Evolutionary conservation across 805 yeast genomes (phyloP), one percentile per base, ranked within the genome.

Genomic region (Monosporozyma aerobia): DNA sequence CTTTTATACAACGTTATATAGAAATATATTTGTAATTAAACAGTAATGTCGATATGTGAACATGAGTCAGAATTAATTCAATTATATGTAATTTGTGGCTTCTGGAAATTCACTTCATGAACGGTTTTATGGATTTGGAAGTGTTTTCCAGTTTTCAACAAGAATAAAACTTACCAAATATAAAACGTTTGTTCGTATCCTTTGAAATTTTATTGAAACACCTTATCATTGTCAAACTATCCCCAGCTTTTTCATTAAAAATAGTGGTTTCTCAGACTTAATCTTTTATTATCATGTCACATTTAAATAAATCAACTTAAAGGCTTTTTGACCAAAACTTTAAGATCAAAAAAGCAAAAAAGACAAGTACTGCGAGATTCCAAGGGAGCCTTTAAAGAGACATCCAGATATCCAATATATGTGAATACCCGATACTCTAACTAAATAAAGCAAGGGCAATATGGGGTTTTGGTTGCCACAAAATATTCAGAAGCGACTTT

Each of bases 401-500:
- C n/a, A 35, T 35, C 39, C n/a, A 14, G 7, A 35, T 13, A 14
- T 5, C 39, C 16, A 11, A 35, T 35, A 35, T 35, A 35, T 35
- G 39, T 35, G 16, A 14, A 32, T 35, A 14, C 4, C 39, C 5
- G 39, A 35, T 7, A 35, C 39, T 35, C 39, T 9, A 32, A 32
- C 35, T 8, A 16, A 35, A 3, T 16, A 35, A 35, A 5, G 5
- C 19, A 19, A 40, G 44, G 25, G 44, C 11, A n/a, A 25, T 25
- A 56, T 56, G 59, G 57, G 55, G 19, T 64, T 64, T 40, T 88
- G 96, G 95, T 77, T 87, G 67, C 92, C 95, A 6, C 92, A 84
- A 65, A 87, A 85, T 68, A 75, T 90, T 44, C 96, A 90, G 62
- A 85, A 87, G 69, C 74, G 95, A 59, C 77, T 90, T 40, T 77